Evolutionary conservation across 2,329 filamentous ascomycete species (phyloP), one percentile per base, ranked within the genome.

Genomic region (Ceratocystis colombiana): DNA sequence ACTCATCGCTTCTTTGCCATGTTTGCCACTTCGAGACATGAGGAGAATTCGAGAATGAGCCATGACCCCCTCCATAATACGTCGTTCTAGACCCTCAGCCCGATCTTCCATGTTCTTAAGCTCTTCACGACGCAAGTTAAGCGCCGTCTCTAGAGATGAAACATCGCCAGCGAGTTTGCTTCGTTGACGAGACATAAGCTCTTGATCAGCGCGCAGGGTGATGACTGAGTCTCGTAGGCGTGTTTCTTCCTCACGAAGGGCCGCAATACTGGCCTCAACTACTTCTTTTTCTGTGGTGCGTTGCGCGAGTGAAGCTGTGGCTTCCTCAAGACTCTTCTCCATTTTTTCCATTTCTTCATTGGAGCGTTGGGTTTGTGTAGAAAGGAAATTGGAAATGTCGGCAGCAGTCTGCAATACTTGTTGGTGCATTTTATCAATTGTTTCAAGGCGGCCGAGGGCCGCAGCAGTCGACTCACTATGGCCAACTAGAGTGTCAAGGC

Each of bases 61-160:
- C 77, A 99, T 95, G 69, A 97, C 90, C 30, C 93, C 92, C 70
- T 97, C 93, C 41, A 99, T 79, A 70, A 99, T 96, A 30, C 94
- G 87, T 64, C 92, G 88, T 77, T 99, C 94, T 28, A 99, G 80
- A 2, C 85, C 84, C 74, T 96, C 91, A 2, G 93, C 94, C 69
- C 93, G 88, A 10, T 83, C 79, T 74, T 97, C 93, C 89, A 99
- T 96, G 30, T 88, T 82, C 59, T 90, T 85, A 68, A 99, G 84
- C 76, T 97, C 94, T 71, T 97, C 93, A 57, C 90, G 88, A 65
- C 94, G 88, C 66, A 97, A 86, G 20, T 88, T 85, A 37, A 97
- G 82, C 0, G 94, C 93, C 7, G 90, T 97, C 74, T 97, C 90
- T 1, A 99, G 82, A 7, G 90, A 89, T 4, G 91, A 92, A 0